Conservation (phyloP, 345 rosid species). For the Anastatica hierochuntica region DNA sequence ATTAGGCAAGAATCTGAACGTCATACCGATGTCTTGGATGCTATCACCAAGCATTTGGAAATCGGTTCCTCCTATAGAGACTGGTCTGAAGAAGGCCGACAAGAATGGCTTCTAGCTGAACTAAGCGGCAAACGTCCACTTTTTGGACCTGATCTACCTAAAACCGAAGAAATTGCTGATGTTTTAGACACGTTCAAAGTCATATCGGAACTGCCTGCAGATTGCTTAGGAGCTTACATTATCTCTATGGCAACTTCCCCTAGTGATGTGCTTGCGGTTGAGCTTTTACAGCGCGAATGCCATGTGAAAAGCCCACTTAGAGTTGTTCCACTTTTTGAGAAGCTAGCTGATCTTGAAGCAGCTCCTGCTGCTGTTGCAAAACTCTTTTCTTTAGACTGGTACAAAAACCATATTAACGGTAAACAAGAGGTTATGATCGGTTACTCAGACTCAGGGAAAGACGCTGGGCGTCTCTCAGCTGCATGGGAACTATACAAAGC, state of each 20-base stretch:
- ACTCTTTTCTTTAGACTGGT: constrained; percentile 93
- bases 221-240: constrained; percentile 87
- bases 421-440: constrained; percentile 99
- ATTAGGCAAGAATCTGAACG: constrained; percentile 96
- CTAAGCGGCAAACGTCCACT: constrained; percentile 86
- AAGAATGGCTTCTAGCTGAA: constrained; percentile 91
- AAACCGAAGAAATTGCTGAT: constrained; percentile 88
- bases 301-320: constrained; percentile 78
- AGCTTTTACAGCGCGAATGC: constrained; percentile 95
- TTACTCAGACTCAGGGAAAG: constrained; percentile 97
- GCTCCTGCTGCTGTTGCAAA: constrained; percentile 94
- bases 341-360: constrained; percentile 92
- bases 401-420: constrained; percentile 75
- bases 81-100: constrained; percentile 79
- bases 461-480: constrained; percentile 91
- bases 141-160: constrained; percentile 88
- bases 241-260: constrained; percentile 98
- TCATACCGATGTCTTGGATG: constrained; percentile 93
- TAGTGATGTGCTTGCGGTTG: constrained; percentile 93
- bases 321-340: constrained; percentile 97
- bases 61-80: constrained; percentile 84
- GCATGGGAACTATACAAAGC: constrained; percentile 99
- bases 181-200: no score
- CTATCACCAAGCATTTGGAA: constrained; percentile 74
- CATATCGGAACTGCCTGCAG: constrained; percentile 78